These are phyloP conservation scores for Penicillium paxilli DNA, from an alignment of 495 filamentous ascomycete species.

Conservation along the genomic window DNA sequence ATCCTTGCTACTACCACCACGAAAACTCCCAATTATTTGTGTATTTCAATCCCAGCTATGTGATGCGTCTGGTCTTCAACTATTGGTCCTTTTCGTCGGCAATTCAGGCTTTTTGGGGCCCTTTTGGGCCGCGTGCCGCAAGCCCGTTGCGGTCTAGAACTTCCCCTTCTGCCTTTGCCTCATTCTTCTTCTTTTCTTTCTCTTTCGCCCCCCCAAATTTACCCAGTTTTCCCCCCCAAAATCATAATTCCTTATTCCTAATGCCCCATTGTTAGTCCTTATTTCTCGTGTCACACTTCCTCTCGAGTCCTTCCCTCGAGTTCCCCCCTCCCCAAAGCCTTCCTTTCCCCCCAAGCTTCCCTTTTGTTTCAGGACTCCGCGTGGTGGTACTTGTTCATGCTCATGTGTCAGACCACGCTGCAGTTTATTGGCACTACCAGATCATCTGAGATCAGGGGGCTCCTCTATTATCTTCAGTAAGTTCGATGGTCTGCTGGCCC, in stretches of 20 bases:
- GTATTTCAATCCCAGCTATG: background rate
- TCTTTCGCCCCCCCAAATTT: too few species aligned
- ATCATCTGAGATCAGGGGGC: background rate
- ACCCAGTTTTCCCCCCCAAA: too few species aligned
- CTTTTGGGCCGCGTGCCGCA: background rate
- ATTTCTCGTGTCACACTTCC: background rate
- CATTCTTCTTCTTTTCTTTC: background rate
- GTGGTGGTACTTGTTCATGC: background rate
- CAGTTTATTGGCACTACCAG: background rate
- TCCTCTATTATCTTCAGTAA: too few species aligned
- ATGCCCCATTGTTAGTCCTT: background rate
- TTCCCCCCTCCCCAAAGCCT: background rate
- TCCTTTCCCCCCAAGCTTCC: background rate
- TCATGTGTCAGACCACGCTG: background rate
- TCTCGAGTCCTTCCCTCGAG: background rate
- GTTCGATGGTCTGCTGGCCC: too few species aligned
- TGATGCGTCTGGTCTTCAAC: background rate
- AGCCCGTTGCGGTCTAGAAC: conserved; percentile 12
- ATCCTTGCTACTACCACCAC: too few species aligned
- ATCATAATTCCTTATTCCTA: too few species aligned
- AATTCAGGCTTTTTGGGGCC: too few species aligned
- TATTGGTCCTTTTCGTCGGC: conserved; percentile 10
- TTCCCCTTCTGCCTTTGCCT: background rate
- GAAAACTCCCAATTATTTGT: background rate
- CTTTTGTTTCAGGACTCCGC: background rate